Evolutionary conservation across 2,329 filamentous ascomycete genomes (phyloP), one percentile per base, ranked within the genome.

Genomic region (Penicillium sp.): DNA sequence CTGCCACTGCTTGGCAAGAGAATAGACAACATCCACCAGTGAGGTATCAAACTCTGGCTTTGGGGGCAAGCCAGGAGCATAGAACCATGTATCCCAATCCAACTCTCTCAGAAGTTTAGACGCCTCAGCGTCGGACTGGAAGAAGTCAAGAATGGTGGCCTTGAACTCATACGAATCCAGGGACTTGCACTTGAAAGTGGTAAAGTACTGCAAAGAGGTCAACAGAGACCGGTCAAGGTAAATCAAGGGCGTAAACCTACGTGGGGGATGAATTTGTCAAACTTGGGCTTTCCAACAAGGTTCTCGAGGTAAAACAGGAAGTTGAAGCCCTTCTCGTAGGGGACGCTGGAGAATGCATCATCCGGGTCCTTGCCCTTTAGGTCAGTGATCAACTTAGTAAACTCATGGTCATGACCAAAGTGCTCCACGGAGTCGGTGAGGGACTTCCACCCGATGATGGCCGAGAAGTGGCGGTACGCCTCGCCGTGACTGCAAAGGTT

Each of bases 101-200:
- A 99, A 85, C 7, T 81, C 78, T 4, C 83, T 80, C 27, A 87
- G 79, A 63, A 88, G 87, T 60, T 85, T 80, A 3, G 75, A 75
- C 4, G 81, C 78, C 23, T 83, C 80, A 2, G 81, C 75, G 65
- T 96, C 89, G 2, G 75, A 75, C 52, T 82, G 78, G 72, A 97
- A 97, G 79, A 96, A 97, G 57, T 89, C 83, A 29, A 96, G 70
- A 46, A 97, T 86, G 1, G 90, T 95, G 43, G 87, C 80, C 70
- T 93, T 96, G 82, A 99, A 99, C 66, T 97, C 90, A 64, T 89
- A 96, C 2, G 90, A 95, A 73, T 97, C 91, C 7, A 99, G 81
- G 2, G 91, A 96, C 72, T 91, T 93, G 67, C 84, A 84, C 51
- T 89, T 86, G 83, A 88, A 97, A 32, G 83, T 90, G 24, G 82